These are phyloP conservation scores for Lineolata rhizophorae DNA, from an alignment of 495 filamentous ascomycete species.

Conservation along the genomic window DNA sequence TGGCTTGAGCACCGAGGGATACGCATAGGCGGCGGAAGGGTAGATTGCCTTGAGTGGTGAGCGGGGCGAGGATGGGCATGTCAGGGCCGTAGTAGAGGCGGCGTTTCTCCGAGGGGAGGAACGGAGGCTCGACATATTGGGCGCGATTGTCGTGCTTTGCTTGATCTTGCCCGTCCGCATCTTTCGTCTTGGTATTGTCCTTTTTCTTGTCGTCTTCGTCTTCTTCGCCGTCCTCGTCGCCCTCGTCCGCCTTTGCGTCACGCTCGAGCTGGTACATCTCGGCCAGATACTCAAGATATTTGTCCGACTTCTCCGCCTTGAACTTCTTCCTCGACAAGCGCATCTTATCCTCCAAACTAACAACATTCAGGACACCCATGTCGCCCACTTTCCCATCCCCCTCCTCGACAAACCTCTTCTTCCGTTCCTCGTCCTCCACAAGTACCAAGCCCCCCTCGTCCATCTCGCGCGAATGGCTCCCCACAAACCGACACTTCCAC, in stretches of 20 bases:
- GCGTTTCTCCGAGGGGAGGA: constrained; percentile 79
- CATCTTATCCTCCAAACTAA: constrained; percentile 40
- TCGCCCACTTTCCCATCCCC: constrained; percentile 12
- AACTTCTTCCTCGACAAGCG: constrained; percentile 45
- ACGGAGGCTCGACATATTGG: constrained; percentile 58
- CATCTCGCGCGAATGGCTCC: constrained; percentile 50
- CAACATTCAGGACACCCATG: constrained; percentile 52
- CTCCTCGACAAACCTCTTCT: constrained; percentile 14
- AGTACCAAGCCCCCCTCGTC: constrained; percentile 71
- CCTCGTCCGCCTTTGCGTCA: constrained; percentile 13
- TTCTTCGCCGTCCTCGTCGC: constrained; percentile 13
- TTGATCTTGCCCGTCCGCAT: too few relatives aligned
- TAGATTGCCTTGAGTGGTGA: constrained; percentile 90
- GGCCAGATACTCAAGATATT: constrained; percentile 54
- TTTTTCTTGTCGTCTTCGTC: constrained; percentile 18
- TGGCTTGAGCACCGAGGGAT: constrained; percentile 72
- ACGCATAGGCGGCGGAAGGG: constrained; percentile 89
- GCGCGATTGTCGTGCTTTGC: constrained; percentile 54
- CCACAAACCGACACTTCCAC: constrained; percentile 82
- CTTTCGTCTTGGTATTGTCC: constrained; percentile 6
- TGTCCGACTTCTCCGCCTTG: constrained; percentile 44
- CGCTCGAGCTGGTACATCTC: constrained; percentile 15
- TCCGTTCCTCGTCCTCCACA: constrained; percentile 18
- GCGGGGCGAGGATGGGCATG: constrained; percentile 72
- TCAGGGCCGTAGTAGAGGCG: constrained; percentile 82